Percentiles rank a stretch among this genome's conserved stretches.
These are phyloP conservation scores for Rutidosis leptorrhynchoides DNA, from an alignment of 129 eudicot genomes.

Conservation along the genomic window DNA sequence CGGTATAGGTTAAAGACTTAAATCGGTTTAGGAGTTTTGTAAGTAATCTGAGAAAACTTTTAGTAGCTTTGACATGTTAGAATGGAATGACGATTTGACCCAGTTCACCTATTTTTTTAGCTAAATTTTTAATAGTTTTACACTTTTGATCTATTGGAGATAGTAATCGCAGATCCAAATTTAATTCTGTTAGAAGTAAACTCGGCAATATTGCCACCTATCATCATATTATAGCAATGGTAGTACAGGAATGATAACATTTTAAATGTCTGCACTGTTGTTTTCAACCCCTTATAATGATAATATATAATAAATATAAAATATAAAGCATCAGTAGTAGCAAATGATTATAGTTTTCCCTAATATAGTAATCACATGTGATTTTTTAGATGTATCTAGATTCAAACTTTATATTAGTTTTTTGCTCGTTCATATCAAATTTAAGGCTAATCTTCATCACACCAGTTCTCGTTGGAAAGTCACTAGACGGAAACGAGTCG, in stretches of 20 bases:
- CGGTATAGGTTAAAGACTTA: neutral
- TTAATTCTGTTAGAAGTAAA: neutral
- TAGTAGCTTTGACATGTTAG: neutral
- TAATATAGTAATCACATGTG: neutral
- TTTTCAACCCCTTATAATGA: neutral
- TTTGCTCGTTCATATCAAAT: neutral
- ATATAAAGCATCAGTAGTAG: neutral
- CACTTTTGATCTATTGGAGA: neutral
- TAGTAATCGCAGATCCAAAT: neutral
- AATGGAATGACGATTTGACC: neutral
- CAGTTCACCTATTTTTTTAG: neutral
- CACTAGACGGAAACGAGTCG: too few species aligned
- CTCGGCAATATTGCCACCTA: neutral
- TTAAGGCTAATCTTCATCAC: neutral
- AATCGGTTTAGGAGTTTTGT: neutral
- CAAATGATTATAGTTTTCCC: neutral
- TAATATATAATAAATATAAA: neutral
- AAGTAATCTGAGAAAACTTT: neutral
- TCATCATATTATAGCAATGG: constrained; percentile 3
- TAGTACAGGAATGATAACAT: neutral
- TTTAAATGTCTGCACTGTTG: neutral
- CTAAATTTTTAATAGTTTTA: neutral
- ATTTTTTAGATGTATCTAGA: neutral
- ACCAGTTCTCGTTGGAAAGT: too few species aligned
- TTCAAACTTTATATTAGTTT: neutral